Base-by-base conservation (phyloP, 208 protist genomes). In the Endotrypanum monterogeii region DNA sequence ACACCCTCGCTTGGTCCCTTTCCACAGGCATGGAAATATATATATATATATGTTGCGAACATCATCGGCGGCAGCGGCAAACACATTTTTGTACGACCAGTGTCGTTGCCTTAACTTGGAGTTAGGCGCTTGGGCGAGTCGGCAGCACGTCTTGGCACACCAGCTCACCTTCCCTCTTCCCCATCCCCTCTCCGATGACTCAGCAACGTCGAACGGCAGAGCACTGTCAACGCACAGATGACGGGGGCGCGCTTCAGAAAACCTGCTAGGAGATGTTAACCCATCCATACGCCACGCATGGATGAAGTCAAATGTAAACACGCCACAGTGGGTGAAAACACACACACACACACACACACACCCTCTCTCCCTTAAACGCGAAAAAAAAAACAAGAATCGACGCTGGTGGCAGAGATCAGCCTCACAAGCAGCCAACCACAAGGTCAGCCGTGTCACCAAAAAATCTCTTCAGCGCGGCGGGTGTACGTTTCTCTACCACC, bases 221-320 rank as follows among this genome's bases (percentile, higher is more conserved):
- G 55, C 71, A 3, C 46, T 37, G 61, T 35, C 25, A 0, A 79
- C 56, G 20, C 66, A 32, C 48, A 83, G 72, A 55, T 94, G 75
- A 52, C 86, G 86, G 86, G 99, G 99, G 55, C 92, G 96, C 90
- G 99, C 93, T 6, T 99, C 81, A 11, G 88, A 87, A 68, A 97
- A 98, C 57, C 97, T 94, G 3, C 95, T 92, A 11, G 93, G 78
- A 4, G 90, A 83, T 2, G 93, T 92, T n/a, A n/a, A 11, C 84
- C 68, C 70, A 98, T 85, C 9, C 80, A 76, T 3, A 98, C 75
- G 71, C 5, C 85, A 73, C 8, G 90, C 69, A 3, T 51, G 51
- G 25, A 98, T 93, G 54, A 98, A 99, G 25, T 79, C 50, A 28
- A 80, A 71, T 32, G 90, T 65, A 68, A 96, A 80, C 28, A 87